Evolutionary conservation across 257 asterid species (phyloP), one percentile per base, ranked within the genome.

Genomic region (Oldenlandia corymbosa): DNA sequence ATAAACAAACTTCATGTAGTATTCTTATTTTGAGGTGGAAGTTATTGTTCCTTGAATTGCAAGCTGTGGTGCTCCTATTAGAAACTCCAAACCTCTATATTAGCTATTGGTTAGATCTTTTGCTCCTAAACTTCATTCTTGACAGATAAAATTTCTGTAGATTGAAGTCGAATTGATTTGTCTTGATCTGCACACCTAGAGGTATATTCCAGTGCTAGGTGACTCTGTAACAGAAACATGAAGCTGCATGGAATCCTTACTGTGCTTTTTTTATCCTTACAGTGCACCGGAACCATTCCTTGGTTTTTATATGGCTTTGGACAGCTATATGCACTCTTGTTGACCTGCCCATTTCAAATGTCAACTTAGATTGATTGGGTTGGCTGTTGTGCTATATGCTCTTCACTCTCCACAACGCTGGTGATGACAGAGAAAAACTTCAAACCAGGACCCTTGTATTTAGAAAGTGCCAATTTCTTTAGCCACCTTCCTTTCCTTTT

Each of bases 271-370:
- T n/a, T n/a, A n/a, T n/a, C n/a, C n/a, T n/a, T n/a, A n/a, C n/a
- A 50, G 16, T 81, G 13, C 82, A 78, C 72, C 83, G 77, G 0
- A 76, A 73, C 61, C 78, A 65, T 53, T 82, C 84, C 1, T 48
- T 71, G 39, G 78, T 78, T 68, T 83, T 81, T 2, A 79, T 81
- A 8, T 81, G 83, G 83, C 79, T 81, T 4, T 77, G 79, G 12
- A 84, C 78, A 2, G 76, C 68, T 10, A 67, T 81, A 50, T 68
- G 73, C 57, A 76, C 62, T 37, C 56, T 80, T 32, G 70, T 80
- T 36, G 83, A 83, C 24, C 72, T 80, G 1, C 85, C 85, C 18
- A 77, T 80, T 66, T 52, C 74, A 50, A 74, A 68, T 61, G 70
- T 77, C 8, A 77, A 70, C 12, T 80, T 80, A 4, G 62, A 71